Conservation (phyloP, 2,329 filamentous ascomycete genomes). For the Cercospora sp. region DNA sequence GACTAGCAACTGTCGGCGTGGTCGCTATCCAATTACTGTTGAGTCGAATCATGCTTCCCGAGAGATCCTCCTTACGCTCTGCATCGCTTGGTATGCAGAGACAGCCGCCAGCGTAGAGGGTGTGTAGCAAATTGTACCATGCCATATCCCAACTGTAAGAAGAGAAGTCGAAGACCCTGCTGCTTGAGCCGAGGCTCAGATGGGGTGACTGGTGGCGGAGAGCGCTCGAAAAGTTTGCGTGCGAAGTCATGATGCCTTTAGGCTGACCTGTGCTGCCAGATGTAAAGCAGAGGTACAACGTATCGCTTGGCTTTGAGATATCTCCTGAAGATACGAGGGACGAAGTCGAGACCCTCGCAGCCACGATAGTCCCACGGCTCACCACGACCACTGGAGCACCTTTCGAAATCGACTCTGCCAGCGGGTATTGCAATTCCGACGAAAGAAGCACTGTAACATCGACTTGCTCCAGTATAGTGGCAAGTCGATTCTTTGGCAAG, state of each 20-base stretch:
- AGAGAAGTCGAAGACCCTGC: background rate
- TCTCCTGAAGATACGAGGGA: background rate
- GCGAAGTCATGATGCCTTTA: conserved; percentile 15
- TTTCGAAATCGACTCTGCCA: background rate
- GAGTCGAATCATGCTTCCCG: background rate
- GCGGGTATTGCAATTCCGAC: background rate
- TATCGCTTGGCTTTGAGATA: background rate
- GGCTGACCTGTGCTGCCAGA: conserved; percentile 15
- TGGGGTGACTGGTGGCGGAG: conserved; percentile 1
- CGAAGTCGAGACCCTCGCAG: background rate
- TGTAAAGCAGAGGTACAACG: conserved; percentile 11
- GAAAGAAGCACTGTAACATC: conserved; percentile 22
- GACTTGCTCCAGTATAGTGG: conserved; percentile 24
- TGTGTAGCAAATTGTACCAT: conserved; percentile 1
- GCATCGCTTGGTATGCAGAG: conserved; percentile 1
- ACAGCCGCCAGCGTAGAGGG: background rate
- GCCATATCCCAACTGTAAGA: background rate
- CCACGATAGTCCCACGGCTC: too few relatives aligned
- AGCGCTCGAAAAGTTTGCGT: conserved; percentile 14
- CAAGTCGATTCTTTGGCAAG: conserved; percentile 15
- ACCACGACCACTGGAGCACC: background rate
- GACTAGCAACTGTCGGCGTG: conserved; percentile 2
- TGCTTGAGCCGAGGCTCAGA: background rate
- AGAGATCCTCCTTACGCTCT: background rate
- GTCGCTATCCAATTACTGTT: background rate